Conservation (phyloP, 768 basidiomycete genomes). For the Auricularia heimuer region DNA sequence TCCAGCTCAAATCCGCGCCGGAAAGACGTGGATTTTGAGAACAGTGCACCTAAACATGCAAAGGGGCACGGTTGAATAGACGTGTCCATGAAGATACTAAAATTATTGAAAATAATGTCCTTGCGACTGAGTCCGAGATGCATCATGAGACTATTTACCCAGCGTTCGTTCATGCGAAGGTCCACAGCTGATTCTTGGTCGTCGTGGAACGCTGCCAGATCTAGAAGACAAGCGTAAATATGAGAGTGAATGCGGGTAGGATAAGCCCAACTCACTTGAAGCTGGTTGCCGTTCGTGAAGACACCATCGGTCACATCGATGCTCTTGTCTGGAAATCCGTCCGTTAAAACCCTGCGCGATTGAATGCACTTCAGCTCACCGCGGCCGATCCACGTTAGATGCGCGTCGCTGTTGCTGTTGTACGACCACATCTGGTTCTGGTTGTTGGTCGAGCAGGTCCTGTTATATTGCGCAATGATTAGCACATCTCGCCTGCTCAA, state of each 20-base stretch:
- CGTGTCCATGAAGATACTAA: too few species aligned
- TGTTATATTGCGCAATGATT: background rate
- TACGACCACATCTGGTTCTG: background rate
- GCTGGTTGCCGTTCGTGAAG: background rate
- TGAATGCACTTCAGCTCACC: background rate
- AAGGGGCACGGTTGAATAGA: too few species aligned
- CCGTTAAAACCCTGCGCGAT: background rate
- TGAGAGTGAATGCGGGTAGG: too few species aligned
- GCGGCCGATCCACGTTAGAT: background rate
- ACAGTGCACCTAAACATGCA: background rate
- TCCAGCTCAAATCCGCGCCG: background rate
- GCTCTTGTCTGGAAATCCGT: background rate
- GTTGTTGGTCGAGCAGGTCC: background rate
- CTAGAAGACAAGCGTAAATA: background rate
- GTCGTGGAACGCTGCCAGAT: background rate
- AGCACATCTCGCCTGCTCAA: background rate
- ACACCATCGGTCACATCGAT: background rate
- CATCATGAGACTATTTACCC: background rate
- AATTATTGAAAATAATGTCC: background rate
- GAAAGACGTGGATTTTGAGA: background rate
- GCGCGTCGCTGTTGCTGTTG: background rate
- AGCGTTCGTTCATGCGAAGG: background rate
- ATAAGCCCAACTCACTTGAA: background rate
- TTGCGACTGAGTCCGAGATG: background rate
- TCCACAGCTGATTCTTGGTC: background rate